A percentile compares a stretch with the other conserved stretches of the same genome.
phyloP scores from a whole-genome alignment of 2,329 filamentous ascomycete genomes.

The Colletotrichum filicis region DNA sequence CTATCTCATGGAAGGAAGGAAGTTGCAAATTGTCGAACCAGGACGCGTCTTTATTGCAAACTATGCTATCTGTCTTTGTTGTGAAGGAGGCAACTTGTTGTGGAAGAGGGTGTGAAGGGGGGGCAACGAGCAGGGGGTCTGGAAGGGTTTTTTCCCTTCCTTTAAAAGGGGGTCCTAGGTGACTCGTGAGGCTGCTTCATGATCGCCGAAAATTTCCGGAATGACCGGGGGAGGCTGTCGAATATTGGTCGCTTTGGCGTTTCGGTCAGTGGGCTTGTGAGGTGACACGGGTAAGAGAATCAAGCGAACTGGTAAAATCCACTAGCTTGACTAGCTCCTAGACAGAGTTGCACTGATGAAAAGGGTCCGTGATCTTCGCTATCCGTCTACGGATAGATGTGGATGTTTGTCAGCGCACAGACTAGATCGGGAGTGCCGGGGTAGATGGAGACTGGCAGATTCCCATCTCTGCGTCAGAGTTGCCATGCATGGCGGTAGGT shows the following conservation, averaged over 20 bases:
- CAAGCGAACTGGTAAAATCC: background rate
- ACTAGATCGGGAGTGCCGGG: constrained; percentile 24
- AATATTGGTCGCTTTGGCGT: constrained; percentile 8
- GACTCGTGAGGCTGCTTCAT: constrained; percentile 19
- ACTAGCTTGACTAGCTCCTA: background rate
- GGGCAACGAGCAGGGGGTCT: background rate
- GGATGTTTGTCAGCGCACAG: constrained; percentile 21
- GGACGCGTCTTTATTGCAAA: constrained; percentile 3
- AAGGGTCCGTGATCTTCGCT: constrained; percentile 20
- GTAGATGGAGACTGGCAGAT: background rate
- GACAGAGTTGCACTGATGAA: background rate
- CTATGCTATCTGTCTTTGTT: constrained; percentile 1
- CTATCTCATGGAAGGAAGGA: background rate
- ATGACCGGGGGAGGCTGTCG: constrained; percentile 23
- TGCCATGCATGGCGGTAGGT: background rate
- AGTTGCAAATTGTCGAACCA: background rate
- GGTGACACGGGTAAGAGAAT: background rate
- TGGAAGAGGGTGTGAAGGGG: background rate
- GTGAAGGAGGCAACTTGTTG: background rate
- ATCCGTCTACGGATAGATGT: background rate
- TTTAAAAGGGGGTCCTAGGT: constrained; percentile 14
- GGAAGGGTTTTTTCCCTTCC: constrained; percentile 8
- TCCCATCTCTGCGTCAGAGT: constrained; percentile 2
- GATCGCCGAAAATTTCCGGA: constrained; percentile 24
- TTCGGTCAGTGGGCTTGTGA: constrained; percentile 17